Percentiles rank a stretch among this genome's conserved stretches.
phyloP scores from a whole-genome alignment of 345 rosid genomes.

The Cardamine chenopodiifolia region DNA sequence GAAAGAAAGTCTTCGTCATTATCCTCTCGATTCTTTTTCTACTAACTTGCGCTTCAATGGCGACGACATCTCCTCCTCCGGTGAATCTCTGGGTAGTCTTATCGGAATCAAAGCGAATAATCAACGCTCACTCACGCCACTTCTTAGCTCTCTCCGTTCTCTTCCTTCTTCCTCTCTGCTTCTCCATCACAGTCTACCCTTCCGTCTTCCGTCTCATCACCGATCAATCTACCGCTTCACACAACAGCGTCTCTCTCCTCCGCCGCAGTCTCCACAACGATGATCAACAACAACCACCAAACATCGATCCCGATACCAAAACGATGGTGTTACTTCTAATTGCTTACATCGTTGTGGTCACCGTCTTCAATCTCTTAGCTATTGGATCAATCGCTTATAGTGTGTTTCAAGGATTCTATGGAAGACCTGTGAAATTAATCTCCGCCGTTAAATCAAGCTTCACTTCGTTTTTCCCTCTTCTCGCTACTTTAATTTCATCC shows the following conservation, averaged over 20 bases:
- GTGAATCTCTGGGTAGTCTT: conserved; percentile 46
- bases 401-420: conserved; percentile 72
- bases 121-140: conserved; percentile 83
- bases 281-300: not conserved
- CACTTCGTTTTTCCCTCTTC: conserved; percentile 60
- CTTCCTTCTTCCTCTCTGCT: conserved; percentile 74
- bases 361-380: conserved; percentile 50
- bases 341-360: conserved; percentile 41
- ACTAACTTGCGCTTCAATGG: conserved; percentile 22
- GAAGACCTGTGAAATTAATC: conserved; percentile 72
- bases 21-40: not conserved
- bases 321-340: no score
- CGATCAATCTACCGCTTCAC: conserved; percentile 41
- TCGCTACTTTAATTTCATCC: conserved; percentile 41
- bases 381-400: conserved; percentile 68
- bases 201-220: conserved; percentile 51
- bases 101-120: conserved; percentile 63
- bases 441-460: conserved; percentile 61
- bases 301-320: not conserved
- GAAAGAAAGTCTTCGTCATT: not conserved
- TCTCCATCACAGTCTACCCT: conserved; percentile 58
- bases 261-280: conserved; percentile 6
- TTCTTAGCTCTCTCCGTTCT: conserved; percentile 84
- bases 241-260: conserved; percentile 33
- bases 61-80: conserved; percentile 32